Evolutionary conservation across 1,139 yeast species (phyloP), one percentile per base, ranked within the genome.

Genomic region (Pichia sp.): DNA sequence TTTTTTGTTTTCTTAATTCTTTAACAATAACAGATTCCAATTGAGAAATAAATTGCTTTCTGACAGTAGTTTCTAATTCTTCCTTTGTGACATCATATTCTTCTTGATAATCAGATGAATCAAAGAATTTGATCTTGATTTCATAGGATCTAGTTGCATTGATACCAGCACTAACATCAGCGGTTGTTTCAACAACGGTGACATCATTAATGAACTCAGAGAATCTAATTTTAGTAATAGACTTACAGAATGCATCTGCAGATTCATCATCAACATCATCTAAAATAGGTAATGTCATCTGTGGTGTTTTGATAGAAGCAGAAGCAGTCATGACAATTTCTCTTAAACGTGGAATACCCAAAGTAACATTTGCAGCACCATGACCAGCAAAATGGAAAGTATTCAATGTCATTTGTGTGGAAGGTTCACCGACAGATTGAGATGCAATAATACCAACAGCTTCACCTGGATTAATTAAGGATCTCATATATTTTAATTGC

Each of bases 311-410:
- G 63, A 94, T 94, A 48, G 86, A 73, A 22, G 96, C 81, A 51
- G 96, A 87, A 12, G 98, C 99, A 18, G 98, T 94, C 98, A 94
- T 94, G 65, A 94, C 90, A 65, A 94, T 94, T 79, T 94, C 99
- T 79, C 99, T 85, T 90, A 94, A 84, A 80, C 99, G 96, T 44
- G 99, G 99, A 65, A 94, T 94, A 85, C 99, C 99, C 64, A 94
- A 77, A 1, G 99, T 94, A 58, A 94, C 99, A 69, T 94, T 94
- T 44, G 98, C 98, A 51, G 98, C 99, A 80, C 99, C 99, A 72
- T 94, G 98, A 67, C 99, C 99, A 59, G 99, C 99, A 64, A 94
- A 94, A 74, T 94, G 99, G 95, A 94, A 94, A 48, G 99, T 94
- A 69, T 94, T 94, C 64, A 94, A 79, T 22, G 99, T 94, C 99